Percentiles rank a stretch among this genome's conserved stretches.
Evolutionary conservation across 2,329 filamentous ascomycete genomes (phyloP).

Genomic region (Juglanconis juglandina): DNA sequence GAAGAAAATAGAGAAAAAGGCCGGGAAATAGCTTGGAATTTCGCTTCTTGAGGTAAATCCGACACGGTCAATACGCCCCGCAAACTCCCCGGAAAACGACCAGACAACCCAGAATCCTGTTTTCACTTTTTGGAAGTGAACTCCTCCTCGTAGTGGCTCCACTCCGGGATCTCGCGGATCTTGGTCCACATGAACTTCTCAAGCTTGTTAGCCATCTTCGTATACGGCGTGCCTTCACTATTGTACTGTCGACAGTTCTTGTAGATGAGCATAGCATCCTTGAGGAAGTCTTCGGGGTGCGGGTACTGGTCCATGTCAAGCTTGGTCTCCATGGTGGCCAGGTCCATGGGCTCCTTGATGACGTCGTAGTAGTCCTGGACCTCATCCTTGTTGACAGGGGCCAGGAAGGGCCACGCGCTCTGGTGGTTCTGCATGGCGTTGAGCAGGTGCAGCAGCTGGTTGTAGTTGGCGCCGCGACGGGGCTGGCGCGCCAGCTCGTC

Average conservation of each 20-base stretch:
- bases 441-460: slow-evolving; percentile 84
- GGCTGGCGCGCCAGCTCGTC: slow-evolving; percentile 93
- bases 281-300: slow-evolving; percentile 87
- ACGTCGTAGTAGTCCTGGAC: slow-evolving; percentile 99
- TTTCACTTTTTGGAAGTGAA: background rate
- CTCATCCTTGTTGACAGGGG: slow-evolving; percentile 91
- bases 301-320: slow-evolving; percentile 90
- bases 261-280: slow-evolving; percentile 84
- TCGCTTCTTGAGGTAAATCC: too few species aligned
- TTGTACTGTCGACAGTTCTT: slow-evolving; percentile 96
- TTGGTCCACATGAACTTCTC: slow-evolving; percentile 95
- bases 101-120: background rate
- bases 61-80: too few species aligned
- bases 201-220: slow-evolving; percentile 89
- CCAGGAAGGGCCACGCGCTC: slow-evolving; percentile 89
- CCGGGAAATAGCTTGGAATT: too few species aligned
- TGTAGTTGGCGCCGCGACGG: slow-evolving; percentile 94
- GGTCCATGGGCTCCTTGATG: slow-evolving; percentile 96
- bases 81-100: too few species aligned
- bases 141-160: slow-evolving; percentile 61
- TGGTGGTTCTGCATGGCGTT: slow-evolving; percentile 94
- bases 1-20: too few species aligned
- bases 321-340: slow-evolving; percentile 92
- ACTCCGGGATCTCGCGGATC: slow-evolving; percentile 88
- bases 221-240: slow-evolving; percentile 90